phyloP scores from a whole-genome alignment of 805 yeast species.

The Candida maris region DNA sequence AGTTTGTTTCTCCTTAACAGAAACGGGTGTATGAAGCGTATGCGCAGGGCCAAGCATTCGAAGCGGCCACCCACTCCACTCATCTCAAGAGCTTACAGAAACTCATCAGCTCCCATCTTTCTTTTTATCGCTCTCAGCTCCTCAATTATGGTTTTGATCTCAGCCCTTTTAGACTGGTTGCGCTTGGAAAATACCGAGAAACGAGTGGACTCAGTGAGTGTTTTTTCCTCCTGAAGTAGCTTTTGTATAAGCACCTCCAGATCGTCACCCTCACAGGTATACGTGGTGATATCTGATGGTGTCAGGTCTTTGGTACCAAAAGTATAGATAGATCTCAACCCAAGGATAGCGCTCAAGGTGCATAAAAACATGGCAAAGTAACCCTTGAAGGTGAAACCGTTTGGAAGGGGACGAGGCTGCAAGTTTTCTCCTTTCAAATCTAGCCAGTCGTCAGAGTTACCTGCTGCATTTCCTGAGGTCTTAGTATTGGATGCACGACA shows the following conservation, averaged over 20 bases:
- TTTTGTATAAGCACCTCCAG: constrained; percentile 12
- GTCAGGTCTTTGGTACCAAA: constrained; percentile 66
- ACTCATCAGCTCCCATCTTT: constrained; percentile 15
- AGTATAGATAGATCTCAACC: constrained; percentile 53
- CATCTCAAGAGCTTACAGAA: too few species aligned
- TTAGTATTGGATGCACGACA: constrained; percentile 48
- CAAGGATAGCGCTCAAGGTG: constrained; percentile 53
- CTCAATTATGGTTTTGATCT: constrained; percentile 17
- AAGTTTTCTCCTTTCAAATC: constrained; percentile 56
- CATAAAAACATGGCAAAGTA: constrained; percentile 59
- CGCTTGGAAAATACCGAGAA: background rate
- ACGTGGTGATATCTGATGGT: constrained; percentile 37
- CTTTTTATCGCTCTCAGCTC: constrained; percentile 21
- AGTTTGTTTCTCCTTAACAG: too few species aligned
- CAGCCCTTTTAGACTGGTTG: constrained; percentile 4
- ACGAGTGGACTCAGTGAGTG: constrained; percentile 1
- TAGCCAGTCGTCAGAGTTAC: constrained; percentile 48
- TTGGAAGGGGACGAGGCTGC: constrained; percentile 62
- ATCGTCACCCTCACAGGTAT: constrained; percentile 13
- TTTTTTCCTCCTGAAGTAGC: constrained; percentile 13
- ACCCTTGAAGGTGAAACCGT: constrained; percentile 68
- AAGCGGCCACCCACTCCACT: too few species aligned
- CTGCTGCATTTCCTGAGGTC: constrained; percentile 71
- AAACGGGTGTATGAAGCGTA: too few species aligned
- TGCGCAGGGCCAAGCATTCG: too few species aligned